Evolutionary conservation across 1,284 basidiomycete species (phyloP).

Genomic region (Irpex lacteus): DNA sequence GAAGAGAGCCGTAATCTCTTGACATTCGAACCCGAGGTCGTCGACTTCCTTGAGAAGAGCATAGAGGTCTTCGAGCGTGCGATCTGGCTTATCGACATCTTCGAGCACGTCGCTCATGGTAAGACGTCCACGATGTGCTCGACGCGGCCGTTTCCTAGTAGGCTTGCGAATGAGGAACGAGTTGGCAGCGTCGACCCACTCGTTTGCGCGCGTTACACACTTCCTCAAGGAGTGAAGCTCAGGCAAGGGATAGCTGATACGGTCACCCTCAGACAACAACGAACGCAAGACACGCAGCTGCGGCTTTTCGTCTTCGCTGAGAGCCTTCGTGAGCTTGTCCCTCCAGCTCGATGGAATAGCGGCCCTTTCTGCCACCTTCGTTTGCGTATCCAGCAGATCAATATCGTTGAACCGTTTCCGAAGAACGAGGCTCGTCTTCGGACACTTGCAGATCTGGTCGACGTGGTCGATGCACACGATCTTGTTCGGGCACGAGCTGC

Average conservation of each 20-base stretch:
- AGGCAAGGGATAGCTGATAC: constrained; percentile 71
- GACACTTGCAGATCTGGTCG: constrained; percentile 73
- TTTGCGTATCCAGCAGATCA: constrained; percentile 68
- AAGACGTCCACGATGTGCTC: constrained; percentile 42
- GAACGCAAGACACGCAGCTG: constrained; percentile 73
- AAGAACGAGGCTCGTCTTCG: constrained; percentile 58
- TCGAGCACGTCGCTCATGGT: constrained; percentile 46
- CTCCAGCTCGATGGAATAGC: constrained; percentile 76
- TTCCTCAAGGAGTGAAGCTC: constrained; percentile 74
- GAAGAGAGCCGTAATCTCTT: constrained; percentile 63
- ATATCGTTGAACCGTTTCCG: constrained; percentile 83
- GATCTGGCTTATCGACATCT: constrained; percentile 57
- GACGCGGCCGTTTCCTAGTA: constrained; percentile 56
- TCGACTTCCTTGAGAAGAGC: constrained; percentile 69
- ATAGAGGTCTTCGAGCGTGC: constrained; percentile 64
- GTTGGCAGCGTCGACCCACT: constrained; percentile 82
- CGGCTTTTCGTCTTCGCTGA: constrained; percentile 70
- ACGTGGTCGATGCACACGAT: constrained; percentile 89
- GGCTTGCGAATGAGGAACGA: constrained; percentile 70
- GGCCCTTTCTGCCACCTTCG: constrained; percentile 70
- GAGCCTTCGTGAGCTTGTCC: constrained; percentile 62
- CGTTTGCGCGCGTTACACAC: constrained; percentile 78
- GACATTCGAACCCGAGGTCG: constrained; percentile 75
- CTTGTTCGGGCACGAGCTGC: constrained; percentile 64
- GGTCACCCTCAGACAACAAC: constrained; percentile 84